Conservation (phyloP, 148 eudicot genomes). For the Fagopyrum esculentum region DNA sequence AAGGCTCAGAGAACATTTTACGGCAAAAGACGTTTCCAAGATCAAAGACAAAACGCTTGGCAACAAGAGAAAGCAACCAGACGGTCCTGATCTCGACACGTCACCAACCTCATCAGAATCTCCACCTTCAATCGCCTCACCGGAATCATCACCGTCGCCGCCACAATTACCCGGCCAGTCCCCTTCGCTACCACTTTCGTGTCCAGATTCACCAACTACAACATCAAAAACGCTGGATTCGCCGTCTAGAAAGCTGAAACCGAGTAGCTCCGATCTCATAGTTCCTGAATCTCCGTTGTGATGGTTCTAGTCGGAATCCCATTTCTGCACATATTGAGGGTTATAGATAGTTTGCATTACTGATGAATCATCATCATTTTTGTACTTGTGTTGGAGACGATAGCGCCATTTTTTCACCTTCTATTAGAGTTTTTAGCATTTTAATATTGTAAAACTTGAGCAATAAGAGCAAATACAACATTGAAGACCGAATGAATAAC, state of each 20-base stretch:
- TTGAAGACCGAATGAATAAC: too few relatives aligned
- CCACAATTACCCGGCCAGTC: background rate
- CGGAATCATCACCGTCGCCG: background rate
- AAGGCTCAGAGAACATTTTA: constrained; percentile 1
- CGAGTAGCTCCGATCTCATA: background rate
- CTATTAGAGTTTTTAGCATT: too few relatives aligned
- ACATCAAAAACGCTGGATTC: background rate
- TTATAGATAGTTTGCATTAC: background rate
- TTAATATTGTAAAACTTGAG: too few relatives aligned
- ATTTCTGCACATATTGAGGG: background rate
- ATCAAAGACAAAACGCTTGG: background rate
- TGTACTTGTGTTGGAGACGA: background rate
- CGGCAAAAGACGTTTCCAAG: constrained; percentile 1
- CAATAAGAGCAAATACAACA: too few relatives aligned
- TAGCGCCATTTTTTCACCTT: too few relatives aligned
- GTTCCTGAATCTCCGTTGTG: background rate
- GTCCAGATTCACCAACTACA: too few relatives aligned
- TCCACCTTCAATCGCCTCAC: background rate
- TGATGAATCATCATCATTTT: background rate
- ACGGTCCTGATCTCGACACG: constrained; percentile 2
- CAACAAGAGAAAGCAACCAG: constrained; percentile 15
- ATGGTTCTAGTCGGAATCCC: background rate
- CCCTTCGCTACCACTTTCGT: background rate
- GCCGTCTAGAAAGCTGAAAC: background rate
- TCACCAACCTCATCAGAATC: constrained; percentile 6